Base-by-base conservation (phyloP, 2,329 filamentous ascomycete species). In the Zasmidium angulare region DNA sequence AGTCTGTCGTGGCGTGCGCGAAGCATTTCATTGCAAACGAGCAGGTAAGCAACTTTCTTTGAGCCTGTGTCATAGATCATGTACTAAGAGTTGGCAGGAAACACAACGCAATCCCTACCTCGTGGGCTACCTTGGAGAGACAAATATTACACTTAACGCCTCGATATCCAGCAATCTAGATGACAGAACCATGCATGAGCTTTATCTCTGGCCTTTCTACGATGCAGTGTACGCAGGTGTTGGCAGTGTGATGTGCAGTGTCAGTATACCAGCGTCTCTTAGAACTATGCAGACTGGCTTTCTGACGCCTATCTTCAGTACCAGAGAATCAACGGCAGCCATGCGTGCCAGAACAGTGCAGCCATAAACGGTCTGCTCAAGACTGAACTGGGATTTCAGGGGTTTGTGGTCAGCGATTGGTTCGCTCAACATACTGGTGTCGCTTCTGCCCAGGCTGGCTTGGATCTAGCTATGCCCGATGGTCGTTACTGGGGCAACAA, bases 321-420 rank as follows among this genome's bases (percentile, higher is more conserved):
- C 75, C 87, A 89, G 71, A 86, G 86, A 72, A 76, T 89, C 70
- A 89, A 90, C 73, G 84, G 85, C 62, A 86, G 83, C n/a, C 89
- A 86, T 74, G 81, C 81, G 6, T 90, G 88, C 72, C 82, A 87
- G 68, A 89, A 87, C 73, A 81, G 83, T 60, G 77, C 82, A 50
- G 74, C 79, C 2, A 70, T 89, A 56, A 87, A 88, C 69, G 80
- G 81, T 51, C 69, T 90, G 2, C 77, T 90, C 17, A 90, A 90
- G 74, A 75, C 80, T 12, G 86, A 91, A 71, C 80, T 72, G 10
- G 69, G 68, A 1, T 72, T 72, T 58, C 61, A 67, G 54, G 71
- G 63, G 10, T 63, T 61, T 23, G 46, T 64, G 21, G 84, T 89
- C 79, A 57, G 56, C 14, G 87, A 89, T 31, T 70, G 69, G 66